Evolutionary conservation across 768 basidiomycete genomes (phyloP).

Genomic region (Lyophyllum atratum): DNA sequence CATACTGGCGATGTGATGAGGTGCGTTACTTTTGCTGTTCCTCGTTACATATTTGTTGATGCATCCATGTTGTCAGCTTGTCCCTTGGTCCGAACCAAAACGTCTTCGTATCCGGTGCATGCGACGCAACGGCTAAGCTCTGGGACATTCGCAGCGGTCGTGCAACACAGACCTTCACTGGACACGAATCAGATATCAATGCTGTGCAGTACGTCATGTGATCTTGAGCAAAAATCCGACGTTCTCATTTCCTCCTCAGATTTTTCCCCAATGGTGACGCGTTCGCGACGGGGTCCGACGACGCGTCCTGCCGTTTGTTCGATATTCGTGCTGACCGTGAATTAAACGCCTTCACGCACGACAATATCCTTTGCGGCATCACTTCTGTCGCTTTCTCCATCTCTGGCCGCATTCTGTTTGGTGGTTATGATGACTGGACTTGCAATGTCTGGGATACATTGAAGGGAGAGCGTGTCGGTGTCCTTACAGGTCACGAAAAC

Average conservation of each 20-base stretch:
- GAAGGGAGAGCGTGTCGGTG: constrained; percentile 97
- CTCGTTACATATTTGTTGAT: constrained; percentile 12
- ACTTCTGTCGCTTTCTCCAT: constrained; percentile 99
- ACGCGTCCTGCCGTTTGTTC: constrained; percentile 97
- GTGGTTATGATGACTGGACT: constrained; percentile 99
- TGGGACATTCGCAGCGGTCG: constrained; percentile 99
- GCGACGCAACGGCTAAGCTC: constrained; percentile 96
- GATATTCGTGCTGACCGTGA: constrained; percentile 98
- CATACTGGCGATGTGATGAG: constrained; percentile 99
- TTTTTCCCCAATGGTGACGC: constrained; percentile 99
- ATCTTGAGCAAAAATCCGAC: constrained; percentile 6
- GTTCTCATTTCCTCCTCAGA: constrained; percentile 44
- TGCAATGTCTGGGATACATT: constrained; percentile 99
- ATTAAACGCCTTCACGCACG: constrained; percentile 95
- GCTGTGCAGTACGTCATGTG: constrained; percentile 83
- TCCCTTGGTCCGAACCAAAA: constrained; percentile 93
- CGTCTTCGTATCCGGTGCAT: constrained; percentile 98
- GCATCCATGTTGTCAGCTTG: constrained; percentile 51
- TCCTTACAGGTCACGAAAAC: constrained; percentile 97
- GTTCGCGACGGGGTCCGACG: constrained; percentile 98
- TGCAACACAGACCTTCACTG: constrained; percentile 97
- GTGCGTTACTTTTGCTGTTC: constrained; percentile 44
- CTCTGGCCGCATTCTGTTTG: constrained; percentile 95
- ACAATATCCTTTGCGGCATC: constrained; percentile 98
- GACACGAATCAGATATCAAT: constrained; percentile 99